phyloP scores from a whole-genome alignment of 2,329 filamentous ascomycete species.

The Atkinsonella texensis region DNA sequence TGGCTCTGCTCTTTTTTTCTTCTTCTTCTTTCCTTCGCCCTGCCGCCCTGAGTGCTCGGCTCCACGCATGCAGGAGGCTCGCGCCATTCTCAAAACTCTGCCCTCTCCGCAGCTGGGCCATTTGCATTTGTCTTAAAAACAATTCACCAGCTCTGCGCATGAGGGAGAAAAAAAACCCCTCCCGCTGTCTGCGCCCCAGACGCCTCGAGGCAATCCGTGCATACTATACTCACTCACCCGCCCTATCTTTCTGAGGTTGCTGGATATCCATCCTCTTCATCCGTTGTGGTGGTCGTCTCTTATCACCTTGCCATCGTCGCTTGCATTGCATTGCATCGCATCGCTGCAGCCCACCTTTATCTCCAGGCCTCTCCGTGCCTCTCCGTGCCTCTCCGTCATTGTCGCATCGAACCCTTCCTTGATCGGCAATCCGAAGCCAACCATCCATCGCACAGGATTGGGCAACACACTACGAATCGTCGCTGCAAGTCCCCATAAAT shows the following conservation, averaged over 20 bases:
- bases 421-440: background rate
- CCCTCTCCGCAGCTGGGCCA: background rate
- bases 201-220: background rate
- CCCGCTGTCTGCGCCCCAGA: background rate
- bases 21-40: background rate
- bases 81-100: slow-evolving; percentile 7
- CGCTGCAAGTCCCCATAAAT: background rate
- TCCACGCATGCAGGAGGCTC: slow-evolving; percentile 2
- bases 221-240: background rate
- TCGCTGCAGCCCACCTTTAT: slow-evolving; percentile 1
- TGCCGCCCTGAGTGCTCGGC: background rate
- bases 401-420: background rate
- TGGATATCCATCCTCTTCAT: background rate
- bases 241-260: background rate
- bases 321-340: slow-evolving; percentile 5
- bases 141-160: background rate
- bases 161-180: background rate
- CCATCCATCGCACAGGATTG: background rate
- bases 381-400: background rate
- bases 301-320: background rate
- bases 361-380: background rate
- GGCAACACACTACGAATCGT: background rate
- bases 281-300: background rate
- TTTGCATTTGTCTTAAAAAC: background rate
- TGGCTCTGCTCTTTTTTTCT: background rate